Evolutionary conservation across 2,329 filamentous ascomycete genomes (phyloP), one percentile per base, ranked within the genome.

Genomic region (Ophiostoma angusticollis): DNA sequence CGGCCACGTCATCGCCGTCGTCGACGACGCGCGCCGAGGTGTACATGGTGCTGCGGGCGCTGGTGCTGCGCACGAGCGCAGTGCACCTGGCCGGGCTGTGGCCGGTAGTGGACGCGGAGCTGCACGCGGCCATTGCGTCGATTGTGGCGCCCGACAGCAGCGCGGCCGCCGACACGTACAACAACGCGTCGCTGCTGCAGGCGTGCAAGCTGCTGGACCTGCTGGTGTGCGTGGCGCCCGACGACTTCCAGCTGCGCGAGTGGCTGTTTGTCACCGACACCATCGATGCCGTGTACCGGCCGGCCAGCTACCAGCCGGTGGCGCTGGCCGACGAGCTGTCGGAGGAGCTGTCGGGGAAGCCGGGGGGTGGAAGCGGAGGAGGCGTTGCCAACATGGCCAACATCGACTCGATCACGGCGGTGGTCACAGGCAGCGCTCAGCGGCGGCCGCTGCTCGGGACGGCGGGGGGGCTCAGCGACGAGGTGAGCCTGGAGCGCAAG

Each of bases 241-340:
- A 98, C 49, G 91, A 98, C 56, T 98, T 96, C 60, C 91, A 96
- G 58, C 72, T 96, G n/a, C 81, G 93, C 52, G 85, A 95, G 63
- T 98, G 91, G 91, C 74, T 96, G 4, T 98, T 94, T 58, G 79
- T 98, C 40, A 93, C 86, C 2, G 91, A 98, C 58, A 96, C 89
- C 12, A 87, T 95, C 47, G 91, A 98, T 52, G 87, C 91, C 1
- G 83, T 98, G 24, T 93, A 98, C 59, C 78, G 83, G 11, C 78
- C 84, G 0, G 62, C 74, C 12, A 64, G 67, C 37, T 80, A 79
- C 61, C 70, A 77, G 44, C 72, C 84, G 2, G 64, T 82, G 3
- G 84, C 84, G 3, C 70, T 96, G 5, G 80, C 83, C 1, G 91
- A 96, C 50, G 37, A 40, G 31, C 29, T 43, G 29, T 33, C 41